phyloP scores from a whole-genome alignment of 1,284 basidiomycete species.

The Neotropicomus parvogracilis region DNA sequence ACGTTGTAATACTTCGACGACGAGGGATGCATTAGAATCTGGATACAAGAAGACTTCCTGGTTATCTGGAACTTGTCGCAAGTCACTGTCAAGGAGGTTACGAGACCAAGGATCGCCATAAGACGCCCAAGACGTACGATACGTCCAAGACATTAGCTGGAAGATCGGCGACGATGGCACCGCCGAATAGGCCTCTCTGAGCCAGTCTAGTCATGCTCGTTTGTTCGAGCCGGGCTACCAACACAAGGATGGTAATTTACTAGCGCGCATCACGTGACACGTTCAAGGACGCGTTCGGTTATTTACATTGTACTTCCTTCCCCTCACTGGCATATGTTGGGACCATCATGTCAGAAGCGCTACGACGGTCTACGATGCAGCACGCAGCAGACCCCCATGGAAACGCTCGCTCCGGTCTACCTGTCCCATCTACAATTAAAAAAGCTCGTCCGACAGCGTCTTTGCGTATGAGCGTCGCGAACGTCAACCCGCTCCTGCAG shows the following conservation, averaged over 20 bases:
- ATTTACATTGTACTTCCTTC: neutral
- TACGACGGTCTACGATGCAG: slow-evolving; percentile 50
- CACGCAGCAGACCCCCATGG: slow-evolving; percentile 48
- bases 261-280: slow-evolving; percentile 22
- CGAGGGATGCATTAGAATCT: slow-evolving; percentile 64
- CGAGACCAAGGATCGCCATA: neutral
- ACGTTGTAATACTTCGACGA: slow-evolving; percentile 82
- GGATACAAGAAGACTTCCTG: slow-evolving; percentile 91
- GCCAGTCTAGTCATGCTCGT: slow-evolving; percentile 15
- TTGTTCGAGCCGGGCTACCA: too few relatives aligned
- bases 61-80: slow-evolving; percentile 94
- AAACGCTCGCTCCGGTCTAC: slow-evolving; percentile 52
- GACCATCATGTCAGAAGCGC: slow-evolving; percentile 18
- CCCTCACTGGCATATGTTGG: neutral
- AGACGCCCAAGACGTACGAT: slow-evolving; percentile 57
- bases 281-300: slow-evolving; percentile 3
- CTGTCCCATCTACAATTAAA: slow-evolving; percentile 62
- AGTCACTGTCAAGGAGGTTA: slow-evolving; percentile 47
- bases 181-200: slow-evolving; percentile 55
- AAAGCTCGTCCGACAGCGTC: slow-evolving; percentile 40
- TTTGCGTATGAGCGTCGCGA: slow-evolving; percentile 66
- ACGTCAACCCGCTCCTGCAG: slow-evolving; percentile 60
- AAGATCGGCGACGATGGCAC: slow-evolving; percentile 72
- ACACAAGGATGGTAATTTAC: too few relatives aligned
- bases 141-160: slow-evolving; percentile 73